Base-by-base conservation (phyloP, 257 asterid genomes). In the Ajuga chamaepitys region DNA sequence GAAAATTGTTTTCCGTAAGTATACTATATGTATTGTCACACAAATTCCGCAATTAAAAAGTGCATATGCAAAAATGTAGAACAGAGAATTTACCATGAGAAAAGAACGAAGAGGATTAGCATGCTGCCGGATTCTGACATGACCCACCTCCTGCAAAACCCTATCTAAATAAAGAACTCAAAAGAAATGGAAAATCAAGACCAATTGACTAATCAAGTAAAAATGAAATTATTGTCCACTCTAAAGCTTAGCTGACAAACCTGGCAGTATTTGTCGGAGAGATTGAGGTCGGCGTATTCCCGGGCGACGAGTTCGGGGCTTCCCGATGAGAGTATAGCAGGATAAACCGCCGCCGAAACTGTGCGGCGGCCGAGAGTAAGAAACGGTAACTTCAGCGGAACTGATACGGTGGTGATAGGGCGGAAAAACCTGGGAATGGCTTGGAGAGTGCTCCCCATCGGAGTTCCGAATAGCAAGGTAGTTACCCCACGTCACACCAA, bases 41-140 rank as follows among this genome's bases (percentile, higher is more conserved):
- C 44, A 38, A 9, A 40, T 16, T 2, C 61, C 22, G 14, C 10
- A 48, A 4, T 60, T 5, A 48, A 44, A 52, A 67, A 60, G 67
- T 18, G 48, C 54, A 46, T 34, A 55, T 28, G 8, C 59, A 10
- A 16, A 70, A 46, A 16, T 1, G 44, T 9, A 26, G 40, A 35
- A 6, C n/a, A 28, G 28, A 67, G 38, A 77, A 75, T 41, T 54
- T 75, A 93, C 98, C 97, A 87, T 71, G 77, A 80, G 86, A 32
- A 76, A 25, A 53, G 83, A 76, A 21, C 95, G 85, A 58, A 93
- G 87, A 66, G 98, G 98, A 73, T 93, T 93, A 35, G 89, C 96
- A 79, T 93, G 98, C 83, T 86, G 97, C 64, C 98, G 86, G 66
- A 93, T 81, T 65, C 97, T 81, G 53, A 93, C 79, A 81, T 85